A percentile compares a stretch with the other conserved stretches of the same genome.
Evolutionary conservation across 306 rosid species (phyloP).

Genomic region (Delonix regia): DNA sequence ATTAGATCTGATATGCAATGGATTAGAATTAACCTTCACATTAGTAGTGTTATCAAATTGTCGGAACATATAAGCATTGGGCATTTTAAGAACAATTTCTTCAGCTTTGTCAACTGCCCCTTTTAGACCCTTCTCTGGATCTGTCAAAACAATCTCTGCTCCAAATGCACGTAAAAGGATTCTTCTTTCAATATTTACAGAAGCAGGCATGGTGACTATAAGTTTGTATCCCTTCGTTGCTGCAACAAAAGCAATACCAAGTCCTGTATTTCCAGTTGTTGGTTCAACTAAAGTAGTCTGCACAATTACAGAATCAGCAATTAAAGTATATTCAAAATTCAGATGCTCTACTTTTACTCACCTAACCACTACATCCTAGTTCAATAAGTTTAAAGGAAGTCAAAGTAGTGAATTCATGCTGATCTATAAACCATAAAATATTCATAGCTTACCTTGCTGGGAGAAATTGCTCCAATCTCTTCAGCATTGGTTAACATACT

Average conservation of each 20-base stretch:
- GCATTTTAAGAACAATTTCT: constrained; percentile 66
- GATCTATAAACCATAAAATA: constrained; percentile 3
- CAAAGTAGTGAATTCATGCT: neutral
- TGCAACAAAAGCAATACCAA: constrained; percentile 90
- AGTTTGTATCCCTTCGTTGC: constrained; percentile 86
- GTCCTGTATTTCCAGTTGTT: constrained; percentile 94
- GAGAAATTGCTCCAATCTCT: constrained; percentile 73
- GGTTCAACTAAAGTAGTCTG: constrained; percentile 95
- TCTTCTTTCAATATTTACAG: constrained; percentile 83
- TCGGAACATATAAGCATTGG: constrained; percentile 87
- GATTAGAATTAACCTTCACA: constrained; percentile 63
- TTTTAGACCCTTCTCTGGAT: constrained; percentile 85
- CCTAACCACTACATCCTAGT: constrained; percentile 22
- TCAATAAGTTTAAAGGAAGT: constrained; percentile 11
- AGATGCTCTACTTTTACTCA: constrained; percentile 14
- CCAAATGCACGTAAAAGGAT: constrained; percentile 92
- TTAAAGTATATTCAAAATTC: constrained; percentile 24
- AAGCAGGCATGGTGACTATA: constrained; percentile 91
- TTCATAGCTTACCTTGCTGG: constrained; percentile 65
- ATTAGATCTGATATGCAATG: constrained; percentile 31
- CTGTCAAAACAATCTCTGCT: constrained; percentile 82
- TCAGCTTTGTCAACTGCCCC: constrained; percentile 94
- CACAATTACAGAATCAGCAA: constrained; percentile 37
- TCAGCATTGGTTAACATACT: constrained; percentile 89
- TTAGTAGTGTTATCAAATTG: constrained; percentile 87